Conservation (phyloP, 1,284 basidiomycete genomes). For the Apiotrichum laibachii region DNA sequence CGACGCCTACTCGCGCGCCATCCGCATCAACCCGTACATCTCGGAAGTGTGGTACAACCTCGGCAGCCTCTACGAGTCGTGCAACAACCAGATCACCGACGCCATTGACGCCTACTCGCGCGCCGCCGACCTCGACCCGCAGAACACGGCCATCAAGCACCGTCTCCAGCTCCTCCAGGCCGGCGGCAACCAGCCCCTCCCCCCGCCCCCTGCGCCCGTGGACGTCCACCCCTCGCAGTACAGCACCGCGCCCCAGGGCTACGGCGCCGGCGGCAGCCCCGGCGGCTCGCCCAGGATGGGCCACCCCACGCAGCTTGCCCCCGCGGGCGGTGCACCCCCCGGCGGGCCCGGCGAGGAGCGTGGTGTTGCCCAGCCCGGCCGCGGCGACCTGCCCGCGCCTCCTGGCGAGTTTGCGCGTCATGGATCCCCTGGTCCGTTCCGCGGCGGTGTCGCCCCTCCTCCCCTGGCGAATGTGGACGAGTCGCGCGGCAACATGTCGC, state of each 20-base stretch:
- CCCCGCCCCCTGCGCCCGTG: constrained; percentile 79
- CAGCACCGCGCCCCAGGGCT: constrained; percentile 54
- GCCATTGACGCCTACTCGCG: constrained; percentile 97
- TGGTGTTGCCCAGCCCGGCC: constrained; percentile 16
- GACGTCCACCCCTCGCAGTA: constrained; percentile 95
- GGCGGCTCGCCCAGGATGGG: constrained; percentile 30
- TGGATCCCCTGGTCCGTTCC: constrained; percentile 41
- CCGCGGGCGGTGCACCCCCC: constrained; percentile 11
- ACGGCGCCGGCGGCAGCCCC: constrained; percentile 23
- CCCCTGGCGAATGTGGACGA: constrained; percentile 47
- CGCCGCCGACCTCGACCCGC: constrained; percentile 83
- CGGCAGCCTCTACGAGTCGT: constrained; percentile 93
- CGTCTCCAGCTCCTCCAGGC: constrained; percentile 73
- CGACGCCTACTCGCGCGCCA: constrained; percentile 96
- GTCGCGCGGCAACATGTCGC: constrained; percentile 42
- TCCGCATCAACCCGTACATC: constrained; percentile 98
- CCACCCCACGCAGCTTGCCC: constrained; percentile 11
- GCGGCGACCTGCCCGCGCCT: constrained; percentile 44
- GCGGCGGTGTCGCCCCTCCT: constrained; percentile 44
- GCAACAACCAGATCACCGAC: constrained; percentile 98
- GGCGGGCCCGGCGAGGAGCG: constrained; percentile 1
- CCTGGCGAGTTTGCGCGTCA: constrained; percentile 13
- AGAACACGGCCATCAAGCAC: constrained; percentile 72
- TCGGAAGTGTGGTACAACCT: constrained; percentile 99
- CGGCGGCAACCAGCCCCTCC: constrained; percentile 74